A percentile compares a stretch with the other conserved stretches of the same genome.
Evolutionary conservation across 176 grass and related monocot species (phyloP).

Genomic region (Chloris gayana): DNA sequence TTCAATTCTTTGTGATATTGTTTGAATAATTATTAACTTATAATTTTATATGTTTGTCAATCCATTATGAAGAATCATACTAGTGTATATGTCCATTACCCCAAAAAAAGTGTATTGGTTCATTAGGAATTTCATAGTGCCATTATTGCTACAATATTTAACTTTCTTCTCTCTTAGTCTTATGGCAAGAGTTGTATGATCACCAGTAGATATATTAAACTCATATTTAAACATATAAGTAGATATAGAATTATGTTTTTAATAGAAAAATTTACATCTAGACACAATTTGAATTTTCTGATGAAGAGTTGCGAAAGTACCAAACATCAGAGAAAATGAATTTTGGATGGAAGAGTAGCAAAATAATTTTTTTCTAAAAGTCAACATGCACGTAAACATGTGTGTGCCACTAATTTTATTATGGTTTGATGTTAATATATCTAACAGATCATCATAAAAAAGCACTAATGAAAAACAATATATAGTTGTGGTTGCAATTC

Average conservation of each 20-base stretch:
- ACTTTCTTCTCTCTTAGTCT: not conserved
- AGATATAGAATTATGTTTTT: not conserved
- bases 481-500: constrained; percentile 9
- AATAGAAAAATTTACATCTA: not conserved
- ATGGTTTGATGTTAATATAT: not conserved
- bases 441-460: not conserved
- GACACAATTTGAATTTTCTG: not conserved
- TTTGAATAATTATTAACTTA: too few species aligned
- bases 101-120: not conserved
- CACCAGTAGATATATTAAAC: not conserved
- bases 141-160: not conserved
- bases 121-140: not conserved
- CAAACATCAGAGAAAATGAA: not conserved
- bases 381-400: not conserved
- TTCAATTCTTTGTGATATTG: too few species aligned
- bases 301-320: not conserved
- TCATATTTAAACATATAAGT: not conserved
- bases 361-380: not conserved
- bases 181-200: not conserved
- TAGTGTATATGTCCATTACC: too few species aligned
- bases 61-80: not conserved
- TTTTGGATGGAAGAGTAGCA: not conserved
- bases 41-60: not conserved
- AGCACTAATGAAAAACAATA: not conserved
- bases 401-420: not conserved